A percentile compares a stretch with the other conserved stretches of the same genome.
phyloP scores from a whole-genome alignment of 331 rosid genomes.

The Cydonia oblonga region DNA sequence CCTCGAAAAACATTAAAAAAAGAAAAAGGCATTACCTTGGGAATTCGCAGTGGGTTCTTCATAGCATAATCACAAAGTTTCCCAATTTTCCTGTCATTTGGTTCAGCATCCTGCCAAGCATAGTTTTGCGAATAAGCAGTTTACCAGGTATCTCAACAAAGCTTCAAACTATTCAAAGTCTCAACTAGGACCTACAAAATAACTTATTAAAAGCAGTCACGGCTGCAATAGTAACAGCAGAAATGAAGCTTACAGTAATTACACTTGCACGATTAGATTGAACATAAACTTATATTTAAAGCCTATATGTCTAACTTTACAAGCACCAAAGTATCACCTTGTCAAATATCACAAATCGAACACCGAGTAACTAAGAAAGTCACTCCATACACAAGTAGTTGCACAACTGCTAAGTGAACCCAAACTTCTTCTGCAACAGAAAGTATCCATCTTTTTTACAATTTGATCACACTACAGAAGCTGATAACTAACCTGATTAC shows the following conservation, averaged over 20 bases:
- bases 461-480: neutral
- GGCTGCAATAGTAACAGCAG: too few species aligned
- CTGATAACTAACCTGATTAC: conserved; percentile 54
- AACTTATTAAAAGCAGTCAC: neutral
- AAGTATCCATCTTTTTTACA: neutral
- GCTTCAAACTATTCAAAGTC: neutral
- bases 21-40: conserved; percentile 43
- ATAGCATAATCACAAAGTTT: conserved; percentile 86
- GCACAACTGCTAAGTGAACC: neutral
- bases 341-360: neutral
- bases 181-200: neutral
- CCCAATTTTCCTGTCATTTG: conserved; percentile 68
- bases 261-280: too few species aligned
- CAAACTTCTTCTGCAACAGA: neutral
- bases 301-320: neutral
- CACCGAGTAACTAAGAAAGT: neutral
- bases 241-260: too few species aligned
- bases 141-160: neutral
- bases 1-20: neutral
- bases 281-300: neutral
- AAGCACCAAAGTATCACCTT: neutral
- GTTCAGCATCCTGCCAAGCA: conserved; percentile 62
- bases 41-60: conserved; percentile 79
- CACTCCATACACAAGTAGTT: neutral
- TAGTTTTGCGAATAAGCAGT: conserved; percentile 9